A percentile compares a stretch with the other conserved stretches of the same genome.
Conservation (phyloP, 495 filamentous ascomycete species). For the Hypoxylon intermedium region DNA sequence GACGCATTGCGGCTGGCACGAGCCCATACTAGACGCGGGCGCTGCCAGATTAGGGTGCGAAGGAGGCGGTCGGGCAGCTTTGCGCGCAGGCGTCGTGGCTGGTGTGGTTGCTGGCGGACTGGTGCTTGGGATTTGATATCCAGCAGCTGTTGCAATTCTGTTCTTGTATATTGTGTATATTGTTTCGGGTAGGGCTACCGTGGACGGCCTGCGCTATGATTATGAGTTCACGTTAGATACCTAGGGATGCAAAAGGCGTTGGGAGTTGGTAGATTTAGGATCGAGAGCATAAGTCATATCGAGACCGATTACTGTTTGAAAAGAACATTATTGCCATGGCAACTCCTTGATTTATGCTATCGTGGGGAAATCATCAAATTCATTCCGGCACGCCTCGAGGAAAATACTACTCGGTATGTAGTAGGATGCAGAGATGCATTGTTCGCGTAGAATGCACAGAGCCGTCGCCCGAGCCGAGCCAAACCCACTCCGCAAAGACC, state of each 20-base stretch:
- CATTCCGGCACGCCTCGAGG: slow-evolving; percentile 39
- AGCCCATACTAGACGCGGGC: slow-evolving; percentile 49
- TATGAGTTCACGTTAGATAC: slow-evolving; percentile 26
- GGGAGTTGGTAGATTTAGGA: slow-evolving; percentile 11
- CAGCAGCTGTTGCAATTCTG: neutral
- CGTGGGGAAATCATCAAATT: slow-evolving; percentile 38
- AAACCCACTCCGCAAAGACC: slow-evolving; percentile 36
- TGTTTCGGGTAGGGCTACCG: slow-evolving; percentile 9
- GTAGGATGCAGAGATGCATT: slow-evolving; percentile 39
- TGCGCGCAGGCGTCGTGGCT: slow-evolving; percentile 25
- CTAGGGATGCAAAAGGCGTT: slow-evolving; percentile 17
- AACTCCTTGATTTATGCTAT: slow-evolving; percentile 42
- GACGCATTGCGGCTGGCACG: slow-evolving; percentile 54
- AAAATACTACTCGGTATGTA: slow-evolving; percentile 24
- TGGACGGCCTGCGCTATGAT: slow-evolving; percentile 3
- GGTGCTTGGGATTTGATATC: slow-evolving; percentile 22
- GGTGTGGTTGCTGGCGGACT: slow-evolving; percentile 31
- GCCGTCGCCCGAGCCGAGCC: slow-evolving; percentile 37
- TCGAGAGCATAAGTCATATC: slow-evolving; percentile 15
- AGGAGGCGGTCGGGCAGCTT: slow-evolving; percentile 11
- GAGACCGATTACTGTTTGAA: neutral
- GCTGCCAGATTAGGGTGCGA: slow-evolving; percentile 12
- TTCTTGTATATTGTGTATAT: neutral
- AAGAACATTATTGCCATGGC: slow-evolving; percentile 19
- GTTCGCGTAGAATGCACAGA: slow-evolving; percentile 34